Evolutionary conservation across 1,284 basidiomycete species (phyloP).

Genomic region (Austropuccinia psidii): DNA sequence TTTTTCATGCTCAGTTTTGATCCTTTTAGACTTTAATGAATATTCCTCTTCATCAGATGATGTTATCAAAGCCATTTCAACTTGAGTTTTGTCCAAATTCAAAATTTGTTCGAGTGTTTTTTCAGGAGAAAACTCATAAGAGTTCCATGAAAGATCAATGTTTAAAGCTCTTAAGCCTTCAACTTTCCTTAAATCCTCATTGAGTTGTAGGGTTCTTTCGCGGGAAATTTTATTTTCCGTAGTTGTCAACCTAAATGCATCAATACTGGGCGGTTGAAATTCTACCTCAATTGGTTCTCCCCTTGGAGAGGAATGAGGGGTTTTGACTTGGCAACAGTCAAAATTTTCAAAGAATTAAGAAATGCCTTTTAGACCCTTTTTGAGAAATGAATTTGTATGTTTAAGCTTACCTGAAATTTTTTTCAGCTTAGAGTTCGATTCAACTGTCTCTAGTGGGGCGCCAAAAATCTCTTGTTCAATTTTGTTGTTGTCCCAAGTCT

Average conservation of each 20-base stretch:
- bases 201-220: not conserved
- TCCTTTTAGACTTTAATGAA: slow-evolving; percentile 18
- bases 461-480: slow-evolving; percentile 29
- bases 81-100: not conserved
- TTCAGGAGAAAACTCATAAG: not conserved
- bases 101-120: slow-evolving; percentile 6
- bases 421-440: slow-evolving; percentile 4
- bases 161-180: slow-evolving; percentile 27
- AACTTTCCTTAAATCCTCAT: slow-evolving; percentile 13
- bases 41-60: not conserved
- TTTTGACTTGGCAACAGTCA: not conserved
- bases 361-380: not conserved
- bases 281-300: not conserved
- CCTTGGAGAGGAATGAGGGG: not conserved
- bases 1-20: slow-evolving; percentile 15
- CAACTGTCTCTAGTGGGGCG: slow-evolving; percentile 1
- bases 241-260: not conserved
- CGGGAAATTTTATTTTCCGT: not conserved
- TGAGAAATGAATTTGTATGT: not conserved
- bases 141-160: slow-evolving; percentile 17
- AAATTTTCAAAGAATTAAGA: not conserved
- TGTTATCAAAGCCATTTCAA: not conserved
- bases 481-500: not conserved
- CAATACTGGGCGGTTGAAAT: not conserved
- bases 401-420: slow-evolving; percentile 2